Evolutionary conservation across 1,284 basidiomycete species (phyloP), one percentile per base, ranked within the genome.

Genomic region (Porogramme epimiltina): DNA sequence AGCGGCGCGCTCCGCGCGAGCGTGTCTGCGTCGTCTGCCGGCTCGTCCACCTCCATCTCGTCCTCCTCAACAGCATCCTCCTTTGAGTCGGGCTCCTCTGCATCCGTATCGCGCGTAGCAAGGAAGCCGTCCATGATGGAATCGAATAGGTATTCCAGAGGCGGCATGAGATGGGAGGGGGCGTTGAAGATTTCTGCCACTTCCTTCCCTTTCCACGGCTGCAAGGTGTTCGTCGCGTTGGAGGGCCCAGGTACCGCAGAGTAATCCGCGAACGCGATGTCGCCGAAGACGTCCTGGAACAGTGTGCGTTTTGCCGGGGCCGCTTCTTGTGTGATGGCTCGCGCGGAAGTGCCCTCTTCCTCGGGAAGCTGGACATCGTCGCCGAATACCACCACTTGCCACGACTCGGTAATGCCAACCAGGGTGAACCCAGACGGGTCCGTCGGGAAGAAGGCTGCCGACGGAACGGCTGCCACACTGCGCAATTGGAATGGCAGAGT

Each of bases 211-310:
- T 64, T 72, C 74, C 72, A 72, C 34, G 68, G 62, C 49, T 70
- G 61, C 28, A 62, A 54, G 37, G 60, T 45, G 15, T 52, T 55
- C 20, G 49, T 31, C 8, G 57, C 49, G 19, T 59, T 51, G 10
- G 66, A 58, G 24, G 61, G 45, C 16, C 58, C 47, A 33, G 59
- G 55, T 39, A 52, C 52, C 4, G 54, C 49, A 3, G 67, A 56
- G 25, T 66, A 51, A 43, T 73, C 71, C 15, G 71, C 58, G 55
- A 90, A 78, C 11, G 82, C 82, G 36, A 86, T 80, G 50, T 78
- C 74, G 42, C 91, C 92, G 62, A 94, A 94, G 54, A 94, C 87
- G 62, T 94, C 91, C 62, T 91, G 86, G 70, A 94, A 91, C 5
- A 95, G 70, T 15, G 89, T 87, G 55, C 78, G 76, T 53, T 72